phyloP scores from a whole-genome alignment of 2,329 filamentous ascomycete genomes.

The Epichloe scottii region DNA sequence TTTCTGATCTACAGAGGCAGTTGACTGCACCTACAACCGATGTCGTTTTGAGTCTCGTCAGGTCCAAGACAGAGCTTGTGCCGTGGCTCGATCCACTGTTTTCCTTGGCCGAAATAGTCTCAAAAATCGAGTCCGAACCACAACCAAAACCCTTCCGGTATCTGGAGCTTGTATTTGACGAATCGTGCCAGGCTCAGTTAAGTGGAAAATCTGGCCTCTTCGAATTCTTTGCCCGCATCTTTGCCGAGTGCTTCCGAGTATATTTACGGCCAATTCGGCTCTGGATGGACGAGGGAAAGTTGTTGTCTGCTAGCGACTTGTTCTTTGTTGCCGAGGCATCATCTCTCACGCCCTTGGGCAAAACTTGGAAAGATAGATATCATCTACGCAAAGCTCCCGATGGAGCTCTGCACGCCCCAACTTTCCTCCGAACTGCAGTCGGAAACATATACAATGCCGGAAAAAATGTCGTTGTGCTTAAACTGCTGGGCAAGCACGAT shows the following conservation, averaged over 20 bases:
- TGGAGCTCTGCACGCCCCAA: constrained; percentile 54
- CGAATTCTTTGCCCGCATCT: constrained; percentile 51
- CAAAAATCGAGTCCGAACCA: constrained; percentile 37
- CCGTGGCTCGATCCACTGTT: constrained; percentile 41
- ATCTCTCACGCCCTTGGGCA: constrained; percentile 43
- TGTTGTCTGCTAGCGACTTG: constrained; percentile 50
- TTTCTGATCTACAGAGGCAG: constrained; percentile 47
- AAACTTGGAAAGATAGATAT: constrained; percentile 68
- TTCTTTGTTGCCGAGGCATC: constrained; percentile 62
- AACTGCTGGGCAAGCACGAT: constrained; percentile 48
- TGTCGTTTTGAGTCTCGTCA: constrained; percentile 53
- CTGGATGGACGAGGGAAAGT: constrained; percentile 75
- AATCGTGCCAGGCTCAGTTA: constrained; percentile 56
- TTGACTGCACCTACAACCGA: constrained; percentile 43
- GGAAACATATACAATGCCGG: constrained; percentile 72
- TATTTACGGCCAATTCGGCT: constrained; percentile 68
- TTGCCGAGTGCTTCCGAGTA: constrained; percentile 69
- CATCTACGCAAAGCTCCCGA: constrained; percentile 48
- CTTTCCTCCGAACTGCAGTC: constrained; percentile 58
- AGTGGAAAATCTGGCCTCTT: constrained; percentile 52
- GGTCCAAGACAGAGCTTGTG: constrained; percentile 45
- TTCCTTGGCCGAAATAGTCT: constrained; percentile 48
- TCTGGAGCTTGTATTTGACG: constrained; percentile 65
- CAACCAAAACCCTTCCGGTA: constrained; percentile 52
- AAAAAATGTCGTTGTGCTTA: constrained; percentile 79